Percentiles rank a stretch among this genome's conserved stretches.
Conservation (phyloP, 2,329 filamentous ascomycete species). For the Alternaria triticimaculans region DNA sequence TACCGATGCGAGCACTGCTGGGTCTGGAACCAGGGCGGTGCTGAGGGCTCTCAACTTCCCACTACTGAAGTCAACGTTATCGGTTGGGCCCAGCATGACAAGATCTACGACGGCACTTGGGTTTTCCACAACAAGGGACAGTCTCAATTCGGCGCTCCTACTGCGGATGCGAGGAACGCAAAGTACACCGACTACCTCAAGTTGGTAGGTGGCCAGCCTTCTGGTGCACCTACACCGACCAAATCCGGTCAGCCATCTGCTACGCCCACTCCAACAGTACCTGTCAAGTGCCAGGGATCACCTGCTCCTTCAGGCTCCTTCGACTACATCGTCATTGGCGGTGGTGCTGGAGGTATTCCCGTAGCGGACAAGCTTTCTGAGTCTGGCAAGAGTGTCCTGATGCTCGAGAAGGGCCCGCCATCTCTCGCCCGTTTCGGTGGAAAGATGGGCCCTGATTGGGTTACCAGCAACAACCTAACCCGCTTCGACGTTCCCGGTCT, state of each 20-base stretch:
- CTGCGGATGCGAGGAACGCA: constrained; percentile 54
- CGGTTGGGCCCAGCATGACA: constrained; percentile 62
- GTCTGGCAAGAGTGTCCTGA: constrained; percentile 68
- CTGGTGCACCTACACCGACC: constrained; percentile 29
- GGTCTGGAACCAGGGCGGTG: constrained; percentile 53
- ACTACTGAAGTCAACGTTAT: constrained; percentile 51
- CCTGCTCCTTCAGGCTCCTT: constrained; percentile 55
- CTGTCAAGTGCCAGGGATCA: constrained; percentile 47
- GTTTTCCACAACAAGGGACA: constrained; percentile 62
- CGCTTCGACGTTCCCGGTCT: constrained; percentile 75
- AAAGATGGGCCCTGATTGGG: constrained; percentile 67
- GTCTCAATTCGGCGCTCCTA: constrained; percentile 59
- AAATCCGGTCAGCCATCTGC: constrained; percentile 23
- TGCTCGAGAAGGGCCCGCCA: constrained; percentile 58
- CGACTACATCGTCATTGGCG: constrained; percentile 70
- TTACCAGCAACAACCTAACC: constrained; percentile 66
- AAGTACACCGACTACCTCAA: constrained; percentile 52
- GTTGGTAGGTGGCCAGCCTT: constrained; percentile 37
- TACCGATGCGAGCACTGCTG: constrained; percentile 66
- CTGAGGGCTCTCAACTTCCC: constrained; percentile 49
- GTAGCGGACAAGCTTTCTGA: constrained; percentile 67
- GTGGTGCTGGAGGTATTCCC: constrained; percentile 68
- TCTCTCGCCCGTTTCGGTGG: constrained; percentile 72
- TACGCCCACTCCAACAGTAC: constrained; percentile 37
- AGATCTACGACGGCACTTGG: constrained; percentile 50